phyloP scores from a whole-genome alignment of 495 filamentous ascomycete species.

The Aspergillus bertholletiae region DNA sequence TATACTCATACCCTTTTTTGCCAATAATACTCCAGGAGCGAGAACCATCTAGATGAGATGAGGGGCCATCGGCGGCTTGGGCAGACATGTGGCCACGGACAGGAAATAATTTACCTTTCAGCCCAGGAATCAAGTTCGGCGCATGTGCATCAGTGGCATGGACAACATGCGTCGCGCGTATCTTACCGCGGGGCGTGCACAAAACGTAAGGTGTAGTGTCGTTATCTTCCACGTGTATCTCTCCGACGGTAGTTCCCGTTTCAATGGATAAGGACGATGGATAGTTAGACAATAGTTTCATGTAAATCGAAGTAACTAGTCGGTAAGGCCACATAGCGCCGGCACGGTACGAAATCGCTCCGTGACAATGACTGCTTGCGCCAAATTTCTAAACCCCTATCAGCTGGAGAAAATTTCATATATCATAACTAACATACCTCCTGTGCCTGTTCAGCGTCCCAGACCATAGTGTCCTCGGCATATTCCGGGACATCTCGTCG shows the following conservation, averaged over 20 bases:
- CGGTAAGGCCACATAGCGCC: conserved; percentile 43
- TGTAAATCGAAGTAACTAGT: conserved; percentile 38
- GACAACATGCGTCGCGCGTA: conserved; percentile 38
- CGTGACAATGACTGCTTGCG: conserved; percentile 9
- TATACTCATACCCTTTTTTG: conserved; percentile 32
- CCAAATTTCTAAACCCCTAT: conserved; percentile 5
- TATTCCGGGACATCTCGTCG: conserved; percentile 32
- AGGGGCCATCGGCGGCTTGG: conserved; percentile 24
- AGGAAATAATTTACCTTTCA: conserved; percentile 41
- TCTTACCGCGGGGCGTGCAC: conserved; percentile 29
- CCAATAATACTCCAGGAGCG: conserved; percentile 32
- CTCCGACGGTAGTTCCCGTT: conserved; percentile 25
- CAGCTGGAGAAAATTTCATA: neutral
- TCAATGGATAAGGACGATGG: conserved; percentile 29
- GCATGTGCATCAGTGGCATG: conserved; percentile 48
- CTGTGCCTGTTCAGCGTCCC: conserved; percentile 22
- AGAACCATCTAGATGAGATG: conserved; percentile 10
- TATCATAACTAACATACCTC: conserved; percentile 16
- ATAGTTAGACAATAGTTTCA: conserved; percentile 24
- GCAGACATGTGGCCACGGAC: conserved; percentile 46
- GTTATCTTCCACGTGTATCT: neutral
- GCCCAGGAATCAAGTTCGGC: conserved; percentile 40
- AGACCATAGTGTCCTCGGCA: conserved; percentile 14
- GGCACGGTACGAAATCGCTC: conserved; percentile 30
- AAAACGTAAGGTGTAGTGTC: conserved; percentile 23